phyloP scores from a whole-genome alignment of 108 stramenopile species.

The Conticribra weissflogii region DNA sequence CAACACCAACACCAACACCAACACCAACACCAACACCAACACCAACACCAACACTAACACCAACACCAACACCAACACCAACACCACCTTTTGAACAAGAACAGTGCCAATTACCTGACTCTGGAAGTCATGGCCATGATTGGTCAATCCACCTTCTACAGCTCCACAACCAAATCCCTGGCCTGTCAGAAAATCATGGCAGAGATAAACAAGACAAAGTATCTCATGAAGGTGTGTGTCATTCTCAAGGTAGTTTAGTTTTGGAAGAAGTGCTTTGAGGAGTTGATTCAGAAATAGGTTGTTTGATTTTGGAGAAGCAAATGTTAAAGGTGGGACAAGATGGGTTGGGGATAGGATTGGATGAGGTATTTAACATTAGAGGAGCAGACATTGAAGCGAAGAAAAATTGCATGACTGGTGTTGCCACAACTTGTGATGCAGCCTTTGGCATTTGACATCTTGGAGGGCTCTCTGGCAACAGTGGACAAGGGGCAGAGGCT shows the following conservation, averaged over 20 bases:
- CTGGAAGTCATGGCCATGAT: background rate
- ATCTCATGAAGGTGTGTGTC: conserved; percentile 65
- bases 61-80: too few species aligned
- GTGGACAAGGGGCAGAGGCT: background rate
- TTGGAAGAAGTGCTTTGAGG: conserved; percentile 79
- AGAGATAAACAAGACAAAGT: conserved; percentile 74
- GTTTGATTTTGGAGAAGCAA: conserved; percentile 32
- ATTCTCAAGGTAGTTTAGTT: conserved; percentile 74
- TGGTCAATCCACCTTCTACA: too few species aligned
- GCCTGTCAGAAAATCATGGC: conserved; percentile 70
- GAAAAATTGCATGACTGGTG: background rate
- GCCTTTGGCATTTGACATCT: too few species aligned
- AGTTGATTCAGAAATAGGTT: conserved; percentile 63
- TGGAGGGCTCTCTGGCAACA: too few species aligned
- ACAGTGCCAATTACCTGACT: conserved; percentile 2
- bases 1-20: too few species aligned
- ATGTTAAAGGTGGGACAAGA: too few species aligned
- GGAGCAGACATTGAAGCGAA: too few species aligned
- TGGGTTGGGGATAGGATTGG: background rate
- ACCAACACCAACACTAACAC: too few species aligned
- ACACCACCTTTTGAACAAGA: background rate
- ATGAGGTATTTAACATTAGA: too few species aligned
- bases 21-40: too few species aligned
- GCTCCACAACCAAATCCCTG: conserved; percentile 53
- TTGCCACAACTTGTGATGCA: too few species aligned